Conservation (phyloP, 176 grass and related monocot genomes). For the Oryza glaberrima region DNA sequence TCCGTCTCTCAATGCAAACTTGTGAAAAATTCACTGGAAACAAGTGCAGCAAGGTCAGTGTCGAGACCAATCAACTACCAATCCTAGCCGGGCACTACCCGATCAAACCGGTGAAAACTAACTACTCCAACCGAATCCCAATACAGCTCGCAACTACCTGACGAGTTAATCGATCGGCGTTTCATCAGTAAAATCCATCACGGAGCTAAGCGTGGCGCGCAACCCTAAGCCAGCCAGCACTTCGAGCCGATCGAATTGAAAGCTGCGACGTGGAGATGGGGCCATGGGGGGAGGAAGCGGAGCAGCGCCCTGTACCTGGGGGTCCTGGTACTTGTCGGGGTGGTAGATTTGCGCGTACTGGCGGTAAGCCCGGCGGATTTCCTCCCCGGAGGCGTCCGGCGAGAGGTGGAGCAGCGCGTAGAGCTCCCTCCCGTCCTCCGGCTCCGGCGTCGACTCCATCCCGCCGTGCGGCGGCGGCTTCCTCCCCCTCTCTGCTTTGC, state of each 20-base stretch:
- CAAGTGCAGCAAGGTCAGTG: background rate
- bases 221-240: constrained; percentile 23
- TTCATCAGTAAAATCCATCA: constrained; percentile 18
- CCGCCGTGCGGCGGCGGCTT: background rate
- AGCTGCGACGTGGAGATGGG: background rate
- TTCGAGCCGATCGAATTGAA: constrained; percentile 7
- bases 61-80: background rate
- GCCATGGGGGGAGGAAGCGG: too few species aligned
- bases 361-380: constrained; percentile 90
- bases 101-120: background rate
- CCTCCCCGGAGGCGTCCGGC: constrained; percentile 74
- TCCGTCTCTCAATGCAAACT: background rate
- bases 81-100: background rate
- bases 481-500: background rate
- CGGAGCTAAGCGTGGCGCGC: background rate
- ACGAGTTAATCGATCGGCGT: constrained; percentile 9
- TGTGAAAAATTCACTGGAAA: constrained; percentile 7
- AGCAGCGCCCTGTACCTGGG: constrained; percentile 42
- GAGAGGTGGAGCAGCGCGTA: constrained; percentile 89
- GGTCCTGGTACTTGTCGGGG: constrained; percentile 84
- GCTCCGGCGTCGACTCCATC: constrained; percentile 49
- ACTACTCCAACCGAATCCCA: background rate
- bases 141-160: background rate
- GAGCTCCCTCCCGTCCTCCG: constrained; percentile 64
- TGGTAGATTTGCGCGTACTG: constrained; percentile 95